Percentiles rank a stretch among this genome's conserved stretches.
Evolutionary conservation across 2,329 filamentous ascomycete genomes (phyloP).

Genomic region (Fusarium sp.): DNA sequence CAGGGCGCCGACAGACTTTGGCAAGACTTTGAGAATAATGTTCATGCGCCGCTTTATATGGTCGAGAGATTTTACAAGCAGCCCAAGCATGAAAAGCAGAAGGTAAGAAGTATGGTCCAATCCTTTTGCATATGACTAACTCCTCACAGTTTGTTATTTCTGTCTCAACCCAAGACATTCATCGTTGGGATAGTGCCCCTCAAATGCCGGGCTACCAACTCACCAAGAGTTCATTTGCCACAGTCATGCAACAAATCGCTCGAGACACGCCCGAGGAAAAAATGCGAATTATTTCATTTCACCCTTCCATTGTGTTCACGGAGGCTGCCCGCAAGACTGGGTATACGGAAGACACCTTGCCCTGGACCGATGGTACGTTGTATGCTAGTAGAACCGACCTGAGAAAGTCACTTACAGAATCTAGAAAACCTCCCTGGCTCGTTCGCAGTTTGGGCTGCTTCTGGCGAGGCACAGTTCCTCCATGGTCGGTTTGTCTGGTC

Average conservation of each 20-base stretch:
- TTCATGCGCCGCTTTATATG: conserved; percentile 28
- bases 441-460: conserved; percentile 56
- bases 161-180: conserved; percentile 38
- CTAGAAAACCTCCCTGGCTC: conserved; percentile 53
- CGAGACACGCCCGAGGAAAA: conserved; percentile 45
- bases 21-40: conserved; percentile 39
- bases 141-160: conserved; percentile 16
- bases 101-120: background rate
- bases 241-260: conserved; percentile 52
- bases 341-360: conserved; percentile 37
- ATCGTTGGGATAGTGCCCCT: conserved; percentile 41
- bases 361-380: conserved; percentile 35
- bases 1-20: conserved; percentile 38
- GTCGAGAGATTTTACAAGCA: conserved; percentile 39
- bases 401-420: background rate
- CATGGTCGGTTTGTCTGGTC: conserved; percentile 60
- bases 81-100: conserved; percentile 10
- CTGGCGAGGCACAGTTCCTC: conserved; percentile 57
- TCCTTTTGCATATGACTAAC: background rate
- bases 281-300: conserved; percentile 55
- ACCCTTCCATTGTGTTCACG: conserved; percentile 54
- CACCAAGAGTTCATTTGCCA: conserved; percentile 52
- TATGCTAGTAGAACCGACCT: accelerated
- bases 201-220: conserved; percentile 49
- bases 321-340: conserved; percentile 41